These are phyloP conservation scores for Pythium biforme DNA, from an alignment of 352 stramenopile species.

Conservation along the genomic window DNA sequence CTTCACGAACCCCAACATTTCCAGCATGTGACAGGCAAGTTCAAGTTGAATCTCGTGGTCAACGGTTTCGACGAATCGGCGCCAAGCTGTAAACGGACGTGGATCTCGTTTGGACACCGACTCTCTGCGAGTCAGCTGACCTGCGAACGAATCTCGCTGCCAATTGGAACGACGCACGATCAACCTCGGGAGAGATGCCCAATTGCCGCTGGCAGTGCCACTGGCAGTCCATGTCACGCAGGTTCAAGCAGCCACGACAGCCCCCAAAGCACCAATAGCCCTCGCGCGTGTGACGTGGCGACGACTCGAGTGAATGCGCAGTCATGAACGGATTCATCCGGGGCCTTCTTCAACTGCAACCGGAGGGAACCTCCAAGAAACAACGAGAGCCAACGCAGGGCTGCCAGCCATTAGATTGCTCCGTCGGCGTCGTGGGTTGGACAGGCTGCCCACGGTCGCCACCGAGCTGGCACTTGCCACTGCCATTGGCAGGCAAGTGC, in stretches of 20 bases:
- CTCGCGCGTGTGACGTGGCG: conserved; percentile 14
- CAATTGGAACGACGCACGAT: background rate
- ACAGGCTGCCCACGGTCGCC: background rate
- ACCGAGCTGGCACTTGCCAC: background rate
- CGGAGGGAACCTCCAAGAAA: background rate
- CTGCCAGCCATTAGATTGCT: background rate
- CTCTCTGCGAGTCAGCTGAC: conserved; percentile 5
- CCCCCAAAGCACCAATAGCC: background rate
- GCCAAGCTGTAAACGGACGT: conserved; percentile 11
- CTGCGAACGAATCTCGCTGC: conserved; percentile 2
- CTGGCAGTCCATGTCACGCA: background rate
- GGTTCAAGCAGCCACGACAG: background rate
- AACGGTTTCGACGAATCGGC: conserved; percentile 2
- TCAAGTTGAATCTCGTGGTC: conserved; percentile 22
- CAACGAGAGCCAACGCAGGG: too few relatives aligned
- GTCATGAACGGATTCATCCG: background rate
- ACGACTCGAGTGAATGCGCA: conserved; percentile 11
- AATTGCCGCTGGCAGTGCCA: too few relatives aligned
- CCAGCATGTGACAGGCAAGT: conserved; percentile 18
- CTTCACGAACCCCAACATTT: conserved; percentile 2
- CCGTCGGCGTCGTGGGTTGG: background rate
- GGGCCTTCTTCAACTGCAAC: background rate
- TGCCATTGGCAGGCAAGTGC: background rate
- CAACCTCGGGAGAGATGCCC: background rate
- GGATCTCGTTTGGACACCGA: background rate